Percentiles rank a stretch among this genome's conserved stretches.
Conservation (phyloP, 2,329 filamentous ascomycete species). For the Alternaria angustiovoidea region DNA sequence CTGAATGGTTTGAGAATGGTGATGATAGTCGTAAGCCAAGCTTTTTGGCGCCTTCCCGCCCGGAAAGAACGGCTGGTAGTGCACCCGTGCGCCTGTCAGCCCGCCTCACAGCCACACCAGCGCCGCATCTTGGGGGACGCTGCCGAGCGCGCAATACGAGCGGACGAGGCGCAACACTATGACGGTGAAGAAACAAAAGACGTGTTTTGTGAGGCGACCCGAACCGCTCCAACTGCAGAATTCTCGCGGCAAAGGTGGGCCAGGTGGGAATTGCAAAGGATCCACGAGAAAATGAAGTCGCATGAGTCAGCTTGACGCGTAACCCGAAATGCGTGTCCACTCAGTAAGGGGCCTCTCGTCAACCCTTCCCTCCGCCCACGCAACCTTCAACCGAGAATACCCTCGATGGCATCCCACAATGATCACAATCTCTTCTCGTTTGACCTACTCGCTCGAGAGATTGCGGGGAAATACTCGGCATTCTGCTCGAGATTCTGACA, state of each 20-base stretch:
- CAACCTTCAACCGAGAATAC: not conserved
- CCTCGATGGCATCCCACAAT: not conserved
- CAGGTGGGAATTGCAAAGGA: not conserved
- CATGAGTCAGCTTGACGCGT: conserved; percentile 13
- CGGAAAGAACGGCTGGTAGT: conserved; percentile 20
- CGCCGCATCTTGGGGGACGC: not conserved
- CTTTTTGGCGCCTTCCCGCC: conserved; percentile 13
- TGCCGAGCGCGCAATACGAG: not conserved
- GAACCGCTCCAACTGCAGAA: not conserved
- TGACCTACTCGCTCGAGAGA: not conserved
- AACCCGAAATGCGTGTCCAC: conserved; percentile 6
- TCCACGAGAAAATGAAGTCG: not conserved
- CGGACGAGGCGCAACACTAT: not conserved
- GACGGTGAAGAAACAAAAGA: not conserved
- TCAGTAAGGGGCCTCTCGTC: not conserved
- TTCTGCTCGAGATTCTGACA: not conserved
- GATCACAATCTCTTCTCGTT: not conserved
- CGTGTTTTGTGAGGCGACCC: not conserved
- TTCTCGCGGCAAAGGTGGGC: not conserved
- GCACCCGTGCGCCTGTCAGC: not conserved
- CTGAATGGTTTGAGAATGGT: conserved; percentile 19
- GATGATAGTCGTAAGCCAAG: conserved; percentile 20
- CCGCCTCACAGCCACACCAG: conserved; percentile 13
- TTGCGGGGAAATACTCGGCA: not conserved
- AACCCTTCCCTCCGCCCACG: not conserved